Evolutionary conservation across 106 monocot species (phyloP), one percentile per base, ranked within the genome.

Genomic region (Narthecium ossifragum): DNA sequence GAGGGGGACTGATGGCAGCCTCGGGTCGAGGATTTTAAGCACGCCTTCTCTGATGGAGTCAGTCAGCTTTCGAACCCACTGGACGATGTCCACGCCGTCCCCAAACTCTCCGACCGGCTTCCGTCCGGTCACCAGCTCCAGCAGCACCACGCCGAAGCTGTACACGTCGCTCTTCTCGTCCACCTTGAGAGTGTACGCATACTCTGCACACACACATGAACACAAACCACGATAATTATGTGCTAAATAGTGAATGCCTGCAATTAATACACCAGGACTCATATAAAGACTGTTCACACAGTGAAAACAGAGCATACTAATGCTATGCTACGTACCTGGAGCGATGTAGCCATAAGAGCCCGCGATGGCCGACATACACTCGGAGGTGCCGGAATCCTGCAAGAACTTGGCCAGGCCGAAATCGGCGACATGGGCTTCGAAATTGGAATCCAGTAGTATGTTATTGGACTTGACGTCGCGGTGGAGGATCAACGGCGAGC

Each of bases 91-190:
- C 4, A 92, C 86, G 0, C 92, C 92, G 41, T 92, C 92, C 0
- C 92, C 92, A 26, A 92, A 92, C 51, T 92, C 92, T 6, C 92
- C 92, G 0, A 92, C 92, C 2, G 92, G 92, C 30, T 75, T 92
- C 43, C 74, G 53, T 13, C 92, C 92, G 1, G 73, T 68, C 20
- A 92, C 62, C 14, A 92, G 80, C 66, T 92, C 92, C 0, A 92
- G 75, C 8, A 92, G 59, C 17, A 92, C 92, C 12, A 92, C 92
- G 0, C 92, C 92, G 28, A 83, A 92, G 69, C 92, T 92, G 71
- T 92, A 92, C 7, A 92, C 92, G 14, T 92, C 92, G 64, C 86
- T 92, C 77, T 92, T 92, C 69, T 92, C 92, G 57, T 92, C 92
- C 58, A 92, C 92, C 65, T 82, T 86, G 30, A 92, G 77, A 0